A percentile compares a stretch with the other conserved stretches of the same genome.
phyloP scores from a whole-genome alignment of 306 rosid genomes.

The Amphicarpaea edgeworthii region DNA sequence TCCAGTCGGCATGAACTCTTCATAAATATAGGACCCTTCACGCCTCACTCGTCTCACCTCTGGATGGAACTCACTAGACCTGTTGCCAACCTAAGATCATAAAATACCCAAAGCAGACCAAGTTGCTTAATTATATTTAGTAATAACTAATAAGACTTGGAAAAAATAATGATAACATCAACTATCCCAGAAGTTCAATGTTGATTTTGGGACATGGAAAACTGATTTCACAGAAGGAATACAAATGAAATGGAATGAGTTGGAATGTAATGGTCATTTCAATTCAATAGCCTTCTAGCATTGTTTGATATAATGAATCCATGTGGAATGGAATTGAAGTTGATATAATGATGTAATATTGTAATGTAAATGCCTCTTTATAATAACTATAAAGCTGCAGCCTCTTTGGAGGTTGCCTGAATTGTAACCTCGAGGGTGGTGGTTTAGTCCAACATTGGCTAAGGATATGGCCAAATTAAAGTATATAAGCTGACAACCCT shows the following conservation, averaged over 20 bases:
- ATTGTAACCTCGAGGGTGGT: no score
- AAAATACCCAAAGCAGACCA: constrained; percentile 39
- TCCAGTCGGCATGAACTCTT: constrained; percentile 98
- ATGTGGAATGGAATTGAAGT: neutral
- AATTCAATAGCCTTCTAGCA: neutral
- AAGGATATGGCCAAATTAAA: no score
- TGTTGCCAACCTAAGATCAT: constrained; percentile 85
- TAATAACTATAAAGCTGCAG: no score
- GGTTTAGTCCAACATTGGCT: no score
- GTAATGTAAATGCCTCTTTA: neutral
- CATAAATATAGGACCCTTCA: constrained; percentile 96
- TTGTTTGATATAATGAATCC: neutral
- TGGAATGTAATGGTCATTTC: constrained; percentile 10
- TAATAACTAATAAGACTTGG: constrained; percentile 35
- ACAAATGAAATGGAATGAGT: constrained; percentile 23
- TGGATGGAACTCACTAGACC: constrained; percentile 96
- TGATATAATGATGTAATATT: constrained; percentile 5
- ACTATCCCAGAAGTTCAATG: constrained; percentile 32
- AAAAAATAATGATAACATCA: constrained; percentile 22
- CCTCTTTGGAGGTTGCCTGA: no score
- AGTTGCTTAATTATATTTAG: constrained; percentile 31
- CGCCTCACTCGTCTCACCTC: constrained; percentile 98
- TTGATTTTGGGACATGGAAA: neutral
- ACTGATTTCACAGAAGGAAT: constrained; percentile 19
- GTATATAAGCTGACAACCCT: no score